A percentile compares a stretch with the other conserved stretches of the same genome.
phyloP scores from a whole-genome alignment of 306 rosid genomes.

The Vigna hirtella region DNA sequence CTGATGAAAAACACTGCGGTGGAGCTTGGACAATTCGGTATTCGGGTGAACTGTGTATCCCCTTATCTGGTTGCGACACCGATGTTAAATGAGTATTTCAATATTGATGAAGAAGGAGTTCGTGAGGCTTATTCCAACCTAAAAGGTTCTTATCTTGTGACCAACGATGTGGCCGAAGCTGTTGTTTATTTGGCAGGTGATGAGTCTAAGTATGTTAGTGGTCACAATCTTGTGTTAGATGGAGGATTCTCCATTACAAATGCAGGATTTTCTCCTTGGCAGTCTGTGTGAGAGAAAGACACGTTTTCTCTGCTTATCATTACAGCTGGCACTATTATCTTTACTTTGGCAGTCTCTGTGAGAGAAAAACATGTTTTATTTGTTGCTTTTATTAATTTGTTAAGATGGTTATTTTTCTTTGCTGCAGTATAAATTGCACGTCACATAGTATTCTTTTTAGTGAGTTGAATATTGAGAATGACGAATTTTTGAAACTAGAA shows the following conservation, averaged over 20 bases:
- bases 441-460: no score
- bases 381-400: no score
- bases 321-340: no score
- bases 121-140: slow-evolving; percentile 36
- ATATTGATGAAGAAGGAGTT: slow-evolving; percentile 31
- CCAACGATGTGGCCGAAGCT: slow-evolving; percentile 59
- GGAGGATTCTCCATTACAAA: slow-evolving; percentile 47
- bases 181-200: slow-evolving; percentile 58
- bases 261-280: not conserved
- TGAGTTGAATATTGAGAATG: no score
- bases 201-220: slow-evolving; percentile 59
- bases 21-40: slow-evolving; percentile 57
- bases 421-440: no score
- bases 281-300: not conserved
- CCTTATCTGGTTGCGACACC: slow-evolving; percentile 48
- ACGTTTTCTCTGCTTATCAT: no score
- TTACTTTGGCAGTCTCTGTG: no score
- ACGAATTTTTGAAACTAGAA: no score
- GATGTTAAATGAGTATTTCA: not conserved
- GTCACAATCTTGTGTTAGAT: slow-evolving; percentile 55
- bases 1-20: slow-evolving; percentile 48
- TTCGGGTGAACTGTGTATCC: slow-evolving; percentile 58
- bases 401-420: no score
- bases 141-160: slow-evolving; percentile 38
- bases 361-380: no score